phyloP scores from a whole-genome alignment of 371 early-diverging fungal genomes.

The Mucor lusitanicus region DNA sequence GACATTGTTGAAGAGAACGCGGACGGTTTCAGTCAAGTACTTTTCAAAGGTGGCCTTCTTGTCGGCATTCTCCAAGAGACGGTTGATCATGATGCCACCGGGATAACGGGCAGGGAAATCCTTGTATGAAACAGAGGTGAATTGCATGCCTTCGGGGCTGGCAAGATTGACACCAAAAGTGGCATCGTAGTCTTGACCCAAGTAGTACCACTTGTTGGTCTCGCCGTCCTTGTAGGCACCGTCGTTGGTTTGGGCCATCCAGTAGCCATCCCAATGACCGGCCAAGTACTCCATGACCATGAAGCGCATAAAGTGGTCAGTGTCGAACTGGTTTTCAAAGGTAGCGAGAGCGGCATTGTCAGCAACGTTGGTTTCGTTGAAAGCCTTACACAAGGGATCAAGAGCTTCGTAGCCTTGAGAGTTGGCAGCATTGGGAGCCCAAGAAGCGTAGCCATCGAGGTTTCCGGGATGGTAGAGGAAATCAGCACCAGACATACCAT shows the following conservation, averaged over 20 bases:
- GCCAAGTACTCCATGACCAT: constrained; percentile 62
- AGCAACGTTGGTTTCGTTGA: constrained; percentile 38
- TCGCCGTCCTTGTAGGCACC: constrained; percentile 57
- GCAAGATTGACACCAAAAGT: constrained; percentile 60
- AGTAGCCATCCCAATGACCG: constrained; percentile 63
- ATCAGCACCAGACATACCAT: constrained; percentile 56
- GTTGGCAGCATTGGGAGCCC: constrained; percentile 29
- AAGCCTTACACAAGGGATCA: constrained; percentile 40
- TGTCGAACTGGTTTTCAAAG: constrained; percentile 41
- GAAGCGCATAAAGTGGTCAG: constrained; percentile 55
- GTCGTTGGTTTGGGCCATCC: constrained; percentile 58
- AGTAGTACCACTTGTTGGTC: constrained; percentile 49
- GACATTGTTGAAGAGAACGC: constrained; percentile 54
- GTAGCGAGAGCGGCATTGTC: constrained; percentile 43
- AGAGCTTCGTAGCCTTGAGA: constrained; percentile 42
- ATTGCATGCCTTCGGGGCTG: constrained; percentile 25
- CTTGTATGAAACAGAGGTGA: constrained; percentile 45
- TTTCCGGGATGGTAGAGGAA: constrained; percentile 39
- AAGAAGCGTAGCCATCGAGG: constrained; percentile 35
- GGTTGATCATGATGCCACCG: constrained; percentile 52
- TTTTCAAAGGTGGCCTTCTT: constrained; percentile 42
- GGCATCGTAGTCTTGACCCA: constrained; percentile 56
- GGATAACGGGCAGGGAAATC: constrained; percentile 42
- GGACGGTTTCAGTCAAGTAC: constrained; percentile 53
- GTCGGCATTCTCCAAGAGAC: constrained; percentile 49